Base-by-base conservation (phyloP, 345 rosid genomes). In the Citrus hindsii region DNA sequence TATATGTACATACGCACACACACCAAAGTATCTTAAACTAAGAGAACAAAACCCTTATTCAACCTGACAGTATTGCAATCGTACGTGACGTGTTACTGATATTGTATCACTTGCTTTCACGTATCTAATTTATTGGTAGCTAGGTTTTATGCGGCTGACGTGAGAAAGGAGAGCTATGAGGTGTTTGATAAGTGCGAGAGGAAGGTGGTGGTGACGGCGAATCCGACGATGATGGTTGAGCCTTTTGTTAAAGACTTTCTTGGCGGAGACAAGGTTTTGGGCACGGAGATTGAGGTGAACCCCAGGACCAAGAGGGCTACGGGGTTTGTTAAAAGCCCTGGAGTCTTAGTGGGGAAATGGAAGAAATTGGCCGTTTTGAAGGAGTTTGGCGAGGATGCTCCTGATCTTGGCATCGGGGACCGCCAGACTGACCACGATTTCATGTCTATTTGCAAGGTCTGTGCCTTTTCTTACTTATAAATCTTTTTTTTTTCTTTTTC, bases 141-240 rank as follows among this genome's bases (percentile, higher is more conserved):
- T 69, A 96, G 99, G 89, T 93, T 92, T 86, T 95, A 93, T 68
- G 96, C 98, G 30, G 90, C 93, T 51, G 92, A 95, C 78, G 96
- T 95, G 85, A 90, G 99, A 76, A 79, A 87, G 76, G 98, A 93
- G 60, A 93, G 96, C 80, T 95, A 73, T 64, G 90, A 89, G 74
- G 93, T 95, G 80, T 95, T 95, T 46, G 96, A 91, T 38, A 86
- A 77, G 73, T 93, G 97, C 87, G 90, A 88, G 86, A 86, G 95
- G 86, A 93, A 91, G 80, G 98, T 93, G 79, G 97, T 95, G 79
- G 99, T 95, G 85, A 95, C 99, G 71, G 98, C 97, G 37, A 95
- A 92, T 81, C 98, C 98, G 58, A 85, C 84, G 21, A 76, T 95
- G 40, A 93, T 95, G 99, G 99, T 95, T 68, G 98, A 95, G 82